Evolutionary conservation across 257 asterid species (phyloP), one percentile per base, ranked within the genome.

Genomic region (Thymus quinquecostatus): DNA sequence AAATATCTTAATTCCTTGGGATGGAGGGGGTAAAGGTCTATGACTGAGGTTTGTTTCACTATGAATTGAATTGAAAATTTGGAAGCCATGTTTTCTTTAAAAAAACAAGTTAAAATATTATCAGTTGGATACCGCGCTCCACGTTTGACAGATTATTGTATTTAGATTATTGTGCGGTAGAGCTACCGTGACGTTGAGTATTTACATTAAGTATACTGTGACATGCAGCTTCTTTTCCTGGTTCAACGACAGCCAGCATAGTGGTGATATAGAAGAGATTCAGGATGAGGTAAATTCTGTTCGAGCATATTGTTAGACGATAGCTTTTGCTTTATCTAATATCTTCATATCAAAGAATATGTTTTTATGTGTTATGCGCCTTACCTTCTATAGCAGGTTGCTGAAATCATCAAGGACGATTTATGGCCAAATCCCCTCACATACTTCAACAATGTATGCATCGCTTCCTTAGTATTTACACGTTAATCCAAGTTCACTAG

Each of bases 181-280:
- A 10, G 29, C 41, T 44, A 78, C 49, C 8, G 13, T 51, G 62
- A 21, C 30, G 8, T 68, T 55, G 41, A 33, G 62, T 67, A 51
- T 78, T 80, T 8, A 69, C 67, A 70, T 64, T 53, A 50, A 13
- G 38, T 58, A 45, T 76, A 28, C 29, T 71, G 72, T 58, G 60
- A 79, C 68, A 51, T 86, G 86, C 96, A 92, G 98, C 89, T 92
- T 92, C 87, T 92, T 92, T 76, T 69, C 82, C 70, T 90, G 97
- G 98, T 92, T 92, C 77, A 76, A 51, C 54, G 97, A 86, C 45
- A 75, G 77, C 72, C 84, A 81, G 77, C 84, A 82, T 54, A 85
- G 80, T 68, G 96, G 86, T 7, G 92, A 87, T 49, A 40, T 88
- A 48, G 95, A 78, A 70, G 97, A 90, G 70, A 78, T 92, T 83